Evolutionary conservation across 1,139 yeast genomes (phyloP).

Genomic region (Suhomyces kunorum): DNA sequence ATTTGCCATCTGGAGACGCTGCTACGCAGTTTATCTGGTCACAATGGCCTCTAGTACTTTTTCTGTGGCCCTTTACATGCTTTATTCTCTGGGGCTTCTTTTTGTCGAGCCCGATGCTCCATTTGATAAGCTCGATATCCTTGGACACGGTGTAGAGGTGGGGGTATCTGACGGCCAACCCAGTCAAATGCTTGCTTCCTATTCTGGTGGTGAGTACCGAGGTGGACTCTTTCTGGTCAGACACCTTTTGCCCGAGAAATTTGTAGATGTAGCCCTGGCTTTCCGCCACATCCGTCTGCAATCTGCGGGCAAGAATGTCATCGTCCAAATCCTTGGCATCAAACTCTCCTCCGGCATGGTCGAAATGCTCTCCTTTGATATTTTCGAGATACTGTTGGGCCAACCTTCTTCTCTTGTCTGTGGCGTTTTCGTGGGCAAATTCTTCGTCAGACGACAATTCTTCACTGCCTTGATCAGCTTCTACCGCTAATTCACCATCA

Average conservation of each 20-base stretch:
- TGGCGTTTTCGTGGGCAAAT: slow-evolving; percentile 74
- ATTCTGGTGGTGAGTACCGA: slow-evolving; percentile 50
- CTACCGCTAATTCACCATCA: slow-evolving; percentile 39
- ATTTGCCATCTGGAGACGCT: slow-evolving; percentile 83
- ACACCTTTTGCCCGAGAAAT: slow-evolving; percentile 54
- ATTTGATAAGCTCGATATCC: slow-evolving; percentile 77
- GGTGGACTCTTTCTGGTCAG: slow-evolving; percentile 41
- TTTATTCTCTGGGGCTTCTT: slow-evolving; percentile 59
- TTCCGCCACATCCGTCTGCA: slow-evolving; percentile 88
- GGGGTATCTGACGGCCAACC: slow-evolving; percentile 54
- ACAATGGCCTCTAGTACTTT: slow-evolving; percentile 64
- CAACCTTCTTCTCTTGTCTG: slow-evolving; percentile 89
- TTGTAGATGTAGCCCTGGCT: slow-evolving; percentile 80
- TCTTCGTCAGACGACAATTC: slow-evolving; percentile 66
- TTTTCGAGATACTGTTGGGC: slow-evolving; percentile 92
- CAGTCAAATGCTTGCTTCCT: slow-evolving; percentile 59
- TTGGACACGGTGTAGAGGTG: slow-evolving; percentile 80
- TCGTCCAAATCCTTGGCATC: slow-evolving; percentile 92
- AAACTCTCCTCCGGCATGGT: slow-evolving; percentile 59
- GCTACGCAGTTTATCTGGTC: slow-evolving; percentile 79
- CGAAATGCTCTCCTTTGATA: slow-evolving; percentile 57
- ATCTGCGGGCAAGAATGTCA: slow-evolving; percentile 77
- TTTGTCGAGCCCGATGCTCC: slow-evolving; percentile 43
- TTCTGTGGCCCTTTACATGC: slow-evolving; percentile 64
- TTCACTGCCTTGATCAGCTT: slow-evolving; percentile 34